phyloP scores from a whole-genome alignment of 2,329 filamentous ascomycete genomes.

The Chaetomiaceae sp. region DNA sequence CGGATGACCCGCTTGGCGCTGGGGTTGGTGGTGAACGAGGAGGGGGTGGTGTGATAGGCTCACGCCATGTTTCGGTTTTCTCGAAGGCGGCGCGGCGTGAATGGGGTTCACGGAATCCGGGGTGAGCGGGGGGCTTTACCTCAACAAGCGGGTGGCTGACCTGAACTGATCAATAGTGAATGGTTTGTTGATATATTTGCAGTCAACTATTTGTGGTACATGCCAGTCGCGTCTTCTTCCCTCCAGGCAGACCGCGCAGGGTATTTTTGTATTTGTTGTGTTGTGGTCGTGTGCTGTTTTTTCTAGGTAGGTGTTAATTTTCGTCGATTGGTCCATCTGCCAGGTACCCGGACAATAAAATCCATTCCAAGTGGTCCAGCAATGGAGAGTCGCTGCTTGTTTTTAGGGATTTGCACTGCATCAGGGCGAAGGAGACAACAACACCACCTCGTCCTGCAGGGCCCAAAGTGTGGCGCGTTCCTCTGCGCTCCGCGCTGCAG shows the following conservation, averaged over 20 bases:
- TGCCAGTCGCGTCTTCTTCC: not conserved
- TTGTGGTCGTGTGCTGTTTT: too few relatives aligned
- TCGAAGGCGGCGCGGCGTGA: not conserved
- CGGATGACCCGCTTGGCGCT: too few relatives aligned
- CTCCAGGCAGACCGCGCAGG: constrained; percentile 2
- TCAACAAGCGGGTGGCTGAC: too few relatives aligned
- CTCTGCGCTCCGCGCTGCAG: not conserved
- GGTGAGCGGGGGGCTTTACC: not conserved
- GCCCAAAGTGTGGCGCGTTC: not conserved
- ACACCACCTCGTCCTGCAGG: constrained; percentile 12
- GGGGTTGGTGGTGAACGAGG: not conserved
- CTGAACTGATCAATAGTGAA: too few relatives aligned
- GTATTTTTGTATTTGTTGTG: constrained; percentile 5
- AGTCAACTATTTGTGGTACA: too few relatives aligned
- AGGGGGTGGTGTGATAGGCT: not conserved
- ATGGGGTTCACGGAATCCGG: constrained; percentile 1
- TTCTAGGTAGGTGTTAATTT: too few relatives aligned
- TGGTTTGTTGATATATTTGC: too few relatives aligned
- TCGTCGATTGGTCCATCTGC: constrained; percentile 8
- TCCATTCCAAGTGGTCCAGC: not conserved
- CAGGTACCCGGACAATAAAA: constrained; percentile 10
- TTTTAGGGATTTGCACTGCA: constrained; percentile 8
- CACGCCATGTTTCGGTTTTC: constrained; percentile 1
- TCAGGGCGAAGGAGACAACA: not conserved
- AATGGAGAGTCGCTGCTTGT: not conserved